Conservation (phyloP, 257 asterid species). For the Penstemon newberryi region DNA sequence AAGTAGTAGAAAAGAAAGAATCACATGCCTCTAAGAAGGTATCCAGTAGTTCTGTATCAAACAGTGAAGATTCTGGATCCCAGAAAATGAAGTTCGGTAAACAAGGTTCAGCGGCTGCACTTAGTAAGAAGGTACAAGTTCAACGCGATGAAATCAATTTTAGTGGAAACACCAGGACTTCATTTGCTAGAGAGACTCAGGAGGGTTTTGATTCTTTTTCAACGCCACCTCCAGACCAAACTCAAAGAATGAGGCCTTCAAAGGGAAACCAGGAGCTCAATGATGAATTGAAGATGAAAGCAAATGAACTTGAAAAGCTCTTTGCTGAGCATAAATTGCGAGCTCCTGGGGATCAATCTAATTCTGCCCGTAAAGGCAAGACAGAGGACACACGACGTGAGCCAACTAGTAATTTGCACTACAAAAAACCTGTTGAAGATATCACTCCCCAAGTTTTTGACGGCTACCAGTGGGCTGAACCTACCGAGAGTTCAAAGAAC, state of each 20-base stretch:
- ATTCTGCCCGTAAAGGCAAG: conserved; percentile 41
- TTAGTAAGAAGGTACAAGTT: conserved; percentile 43
- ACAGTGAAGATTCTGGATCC: conserved; percentile 52
- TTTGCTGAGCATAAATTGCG: conserved; percentile 79
- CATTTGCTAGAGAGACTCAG: conserved; percentile 40
- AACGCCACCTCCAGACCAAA: conserved; percentile 56
- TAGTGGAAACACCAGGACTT: conserved; percentile 41
- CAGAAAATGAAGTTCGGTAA: conserved; percentile 42
- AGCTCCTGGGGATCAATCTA: conserved; percentile 66
- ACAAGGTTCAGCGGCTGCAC: conserved; percentile 45
- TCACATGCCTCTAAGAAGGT: conserved; percentile 33
- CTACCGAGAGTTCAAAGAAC: conserved; percentile 47
- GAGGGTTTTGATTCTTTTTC: conserved; percentile 47
- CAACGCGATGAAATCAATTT: conserved; percentile 39
- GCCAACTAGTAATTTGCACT: not conserved
- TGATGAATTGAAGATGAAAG: conserved; percentile 82
- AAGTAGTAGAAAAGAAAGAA: conserved; percentile 40
- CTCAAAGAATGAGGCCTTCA: conserved; percentile 61
- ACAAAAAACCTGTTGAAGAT: conserved; percentile 35
- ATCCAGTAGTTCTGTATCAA: conserved; percentile 36
- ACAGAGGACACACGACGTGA: conserved; percentile 8
- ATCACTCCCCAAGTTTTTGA: conserved; percentile 38
- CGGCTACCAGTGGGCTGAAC: conserved; percentile 36
- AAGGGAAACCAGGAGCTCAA: conserved; percentile 87
- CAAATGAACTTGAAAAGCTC: conserved; percentile 89